Evolutionary conservation across 495 filamentous ascomycete species (phyloP), one percentile per base, ranked within the genome.

Genomic region (Opeltia flavorubescens): DNA sequence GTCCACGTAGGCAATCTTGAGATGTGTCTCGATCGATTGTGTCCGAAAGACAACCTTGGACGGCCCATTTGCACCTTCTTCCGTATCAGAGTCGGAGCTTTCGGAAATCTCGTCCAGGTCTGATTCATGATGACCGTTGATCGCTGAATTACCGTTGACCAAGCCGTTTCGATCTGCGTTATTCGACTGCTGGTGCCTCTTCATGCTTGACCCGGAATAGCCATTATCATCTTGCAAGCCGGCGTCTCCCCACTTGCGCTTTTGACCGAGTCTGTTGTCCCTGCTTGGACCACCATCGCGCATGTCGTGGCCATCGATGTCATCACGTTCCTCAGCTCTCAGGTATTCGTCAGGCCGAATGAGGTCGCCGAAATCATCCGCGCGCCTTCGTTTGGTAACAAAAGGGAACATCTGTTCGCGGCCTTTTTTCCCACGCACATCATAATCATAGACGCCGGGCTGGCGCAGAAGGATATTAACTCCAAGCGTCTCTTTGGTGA

Each of bases 331-430:
- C 55, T 98, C 91, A 0, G 88, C 89, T 38, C 89, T 73, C n/a
- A 95, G 69, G 57, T 86, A 98, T 31, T 95, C 91, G 47, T 96
- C 91, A 0, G 89, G 86, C 39, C 86, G 73, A 54, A 96, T 93
- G 45, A 89, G 66, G 50, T 96, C 93, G 35, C 91, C 91, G 57
- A 86, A 96, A 49, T 95, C 89, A 61, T 96, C 93, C 9, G 69
- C 75, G 21, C 87, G 80, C 60, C 81, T 81, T 49, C 87, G 71
- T 28, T 84, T 75, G 29, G 84, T 76, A 13, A 89, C 80, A 40
- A 88, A 82, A 0, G 91, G 91, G 53, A 94, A 96, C 76, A 91
- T 85, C 51, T 84, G 80, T 54, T 98, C 93, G 27, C 88, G 73
- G 17, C 91, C 93, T 60, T 87, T 95, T 56, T 94, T 94, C 13